Evolutionary conservation across 345 rosid genomes (phyloP), one percentile per base, ranked within the genome.

Genomic region (Citrus hindsii): DNA sequence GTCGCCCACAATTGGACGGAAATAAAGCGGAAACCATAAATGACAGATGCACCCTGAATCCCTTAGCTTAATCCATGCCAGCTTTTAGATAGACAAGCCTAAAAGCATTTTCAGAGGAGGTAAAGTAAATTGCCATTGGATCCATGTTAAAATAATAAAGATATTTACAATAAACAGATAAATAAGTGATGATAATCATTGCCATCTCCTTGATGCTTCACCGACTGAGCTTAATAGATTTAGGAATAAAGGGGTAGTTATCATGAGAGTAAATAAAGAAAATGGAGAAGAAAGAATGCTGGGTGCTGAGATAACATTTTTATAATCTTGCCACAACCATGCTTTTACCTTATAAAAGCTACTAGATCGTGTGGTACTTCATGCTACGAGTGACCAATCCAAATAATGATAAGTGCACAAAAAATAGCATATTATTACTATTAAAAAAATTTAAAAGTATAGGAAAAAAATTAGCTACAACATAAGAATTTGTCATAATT

Each of bases 131-230:
- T 24, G 18, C 3, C n/a, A 6, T 35, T 72, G 53, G 40, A 33
- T 72, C 51, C 32, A 58, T 35, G 0, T 40, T 2, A 33, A 65
- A 32, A 32, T 66, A 67, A 42, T 48, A 74, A 37, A 76, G 9
- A 42, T 61, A 38, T 55, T 64, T 22, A 27, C 40, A 37, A 79
- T 33, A 59, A 69, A 25, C 16, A 63, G 13, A 40, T 40, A 40
- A 40, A 40, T 40, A 42, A 62, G 65, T 69, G 68, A 56, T 32
- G 35, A 73, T 28, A 59, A 67, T 79, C 40, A 81, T 66, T 68
- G 71, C 76, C 40, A 67, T 27, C 73, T 25, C 21, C 28, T 22
- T 38, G 69, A 62, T 67, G 27, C 22, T 27, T 38, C 67, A 27
- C 22, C 14, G 7, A 5, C 70, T 35, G 48, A 33, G 56, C 22